Conservation (phyloP, 164 flowering plant genomes). For the Dillenia suffruticosa region DNA sequence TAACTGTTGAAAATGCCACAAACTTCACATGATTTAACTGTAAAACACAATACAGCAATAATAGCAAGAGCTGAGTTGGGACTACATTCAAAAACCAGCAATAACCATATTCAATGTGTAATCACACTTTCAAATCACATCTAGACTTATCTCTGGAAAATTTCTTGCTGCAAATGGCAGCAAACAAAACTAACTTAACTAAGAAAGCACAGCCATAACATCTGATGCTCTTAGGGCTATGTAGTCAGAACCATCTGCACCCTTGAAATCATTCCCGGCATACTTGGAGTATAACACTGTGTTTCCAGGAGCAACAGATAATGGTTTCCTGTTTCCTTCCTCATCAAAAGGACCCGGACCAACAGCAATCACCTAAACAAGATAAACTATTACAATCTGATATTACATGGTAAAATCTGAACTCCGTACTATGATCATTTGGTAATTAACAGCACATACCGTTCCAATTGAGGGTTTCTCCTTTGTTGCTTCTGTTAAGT, state of each 20-base stretch:
- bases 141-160: not conserved
- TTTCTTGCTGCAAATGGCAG: not conserved
- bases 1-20: no score
- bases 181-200: slow-evolving; percentile 1
- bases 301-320: slow-evolving; percentile 54
- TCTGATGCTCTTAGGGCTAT: slow-evolving; percentile 82
- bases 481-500: slow-evolving; percentile 68
- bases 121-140: not conserved
- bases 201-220: slow-evolving; percentile 83
- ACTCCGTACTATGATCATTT: not conserved
- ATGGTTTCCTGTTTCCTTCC: slow-evolving; percentile 66
- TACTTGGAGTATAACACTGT: slow-evolving; percentile 86
- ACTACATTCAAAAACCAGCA: no score
- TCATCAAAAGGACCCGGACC: slow-evolving; percentile 86
- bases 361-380: slow-evolving; percentile 61
- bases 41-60: no score
- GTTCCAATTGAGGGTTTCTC: slow-evolving; percentile 88
- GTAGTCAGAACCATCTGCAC: slow-evolving; percentile 74
- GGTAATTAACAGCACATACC: slow-evolving; percentile 25
- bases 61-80: no score
- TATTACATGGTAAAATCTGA: not conserved
- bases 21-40: no score
- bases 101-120: no score
- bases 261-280: slow-evolving; percentile 91
- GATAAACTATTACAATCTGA: not conserved